A percentile compares a stretch with the other conserved stretches of the same genome.
Evolutionary conservation across 805 yeast genomes (phyloP).

Genomic region (Saccharomycopsis olivae): DNA sequence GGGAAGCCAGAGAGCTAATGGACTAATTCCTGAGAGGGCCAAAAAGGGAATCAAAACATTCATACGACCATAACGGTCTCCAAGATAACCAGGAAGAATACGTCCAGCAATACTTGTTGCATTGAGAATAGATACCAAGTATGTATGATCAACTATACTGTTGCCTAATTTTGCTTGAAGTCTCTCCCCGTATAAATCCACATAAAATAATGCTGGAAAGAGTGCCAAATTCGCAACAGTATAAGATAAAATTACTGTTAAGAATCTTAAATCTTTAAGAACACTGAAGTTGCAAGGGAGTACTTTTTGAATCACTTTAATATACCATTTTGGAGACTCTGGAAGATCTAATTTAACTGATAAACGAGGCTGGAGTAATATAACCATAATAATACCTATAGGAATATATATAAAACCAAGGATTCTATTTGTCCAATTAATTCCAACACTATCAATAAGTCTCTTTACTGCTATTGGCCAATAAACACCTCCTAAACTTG

Average conservation of each 20-base stretch:
- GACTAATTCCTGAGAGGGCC: constrained; percentile 23
- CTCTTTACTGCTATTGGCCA: constrained; percentile 34
- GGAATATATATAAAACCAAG: constrained; percentile 23
- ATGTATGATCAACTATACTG: neutral
- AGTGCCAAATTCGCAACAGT: constrained; percentile 22
- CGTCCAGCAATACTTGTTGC: constrained; percentile 41
- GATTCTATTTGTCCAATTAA: constrained; percentile 36
- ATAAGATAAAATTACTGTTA: constrained; percentile 4
- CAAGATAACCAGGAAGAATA: constrained; percentile 35
- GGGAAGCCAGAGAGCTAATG: constrained; percentile 26
- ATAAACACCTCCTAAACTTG: constrained; percentile 43
- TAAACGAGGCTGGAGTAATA: constrained; percentile 24
- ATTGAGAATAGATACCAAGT: constrained; percentile 23
- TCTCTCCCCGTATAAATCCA: constrained; percentile 17
- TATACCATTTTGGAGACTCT: constrained; percentile 6
- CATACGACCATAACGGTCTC: constrained; percentile 37
- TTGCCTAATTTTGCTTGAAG: constrained; percentile 8
- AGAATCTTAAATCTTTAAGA: constrained; percentile 17
- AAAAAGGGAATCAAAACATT: constrained; percentile 28
- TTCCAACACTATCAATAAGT: constrained; percentile 31
- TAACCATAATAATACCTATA: constrained; percentile 23
- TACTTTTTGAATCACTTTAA: too few species aligned
- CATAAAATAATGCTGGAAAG: constrained; percentile 26
- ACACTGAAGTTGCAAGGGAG: constrained; percentile 12
- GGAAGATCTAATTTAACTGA: constrained; percentile 24